Evolutionary conservation across 257 asterid species (phyloP).

Genomic region (Petunia secreta): DNA sequence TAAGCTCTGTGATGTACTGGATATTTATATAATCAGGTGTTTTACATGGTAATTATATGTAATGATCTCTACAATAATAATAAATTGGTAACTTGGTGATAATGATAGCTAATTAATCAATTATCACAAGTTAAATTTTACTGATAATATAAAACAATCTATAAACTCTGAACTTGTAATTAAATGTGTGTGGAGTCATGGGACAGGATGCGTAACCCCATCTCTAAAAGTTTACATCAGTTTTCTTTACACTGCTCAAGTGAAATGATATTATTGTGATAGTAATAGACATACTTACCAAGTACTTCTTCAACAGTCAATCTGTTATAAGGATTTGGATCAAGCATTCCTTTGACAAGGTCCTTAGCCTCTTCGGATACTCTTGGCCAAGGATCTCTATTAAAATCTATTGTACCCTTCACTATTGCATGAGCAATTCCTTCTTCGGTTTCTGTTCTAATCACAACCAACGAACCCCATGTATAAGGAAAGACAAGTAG

Average conservation of each 20-base stretch:
- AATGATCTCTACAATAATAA: too few species aligned
- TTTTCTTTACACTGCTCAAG: neutral
- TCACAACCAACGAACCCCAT: slow-evolving; percentile 25
- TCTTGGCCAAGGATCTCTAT: slow-evolving; percentile 88
- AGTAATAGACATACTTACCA: slow-evolving; percentile 40
- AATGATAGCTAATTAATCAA: too few species aligned
- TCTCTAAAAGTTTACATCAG: neutral
- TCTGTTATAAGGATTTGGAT: slow-evolving; percentile 61
- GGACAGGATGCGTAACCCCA: neutral
- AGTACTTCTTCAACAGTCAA: slow-evolving; percentile 70
- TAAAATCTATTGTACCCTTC: slow-evolving; percentile 60
- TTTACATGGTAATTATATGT: too few species aligned
- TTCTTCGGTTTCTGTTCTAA: slow-evolving; percentile 87
- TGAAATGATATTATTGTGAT: too few species aligned
- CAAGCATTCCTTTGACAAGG: slow-evolving; percentile 78
- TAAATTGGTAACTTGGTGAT: too few species aligned
- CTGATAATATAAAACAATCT: too few species aligned
- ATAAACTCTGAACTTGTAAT: too few species aligned
- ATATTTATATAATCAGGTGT: too few species aligned
- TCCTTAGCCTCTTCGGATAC: slow-evolving; percentile 70
- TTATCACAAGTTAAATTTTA: too few species aligned
- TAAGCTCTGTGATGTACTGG: too few species aligned
- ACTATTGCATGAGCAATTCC: slow-evolving; percentile 89
- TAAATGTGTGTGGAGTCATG: too few species aligned
- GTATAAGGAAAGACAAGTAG: slow-evolving; percentile 15